Evolutionary conservation across 148 eudicot genomes (phyloP), one percentile per base, ranked within the genome.

Genomic region (Polygonum maritimum): DNA sequence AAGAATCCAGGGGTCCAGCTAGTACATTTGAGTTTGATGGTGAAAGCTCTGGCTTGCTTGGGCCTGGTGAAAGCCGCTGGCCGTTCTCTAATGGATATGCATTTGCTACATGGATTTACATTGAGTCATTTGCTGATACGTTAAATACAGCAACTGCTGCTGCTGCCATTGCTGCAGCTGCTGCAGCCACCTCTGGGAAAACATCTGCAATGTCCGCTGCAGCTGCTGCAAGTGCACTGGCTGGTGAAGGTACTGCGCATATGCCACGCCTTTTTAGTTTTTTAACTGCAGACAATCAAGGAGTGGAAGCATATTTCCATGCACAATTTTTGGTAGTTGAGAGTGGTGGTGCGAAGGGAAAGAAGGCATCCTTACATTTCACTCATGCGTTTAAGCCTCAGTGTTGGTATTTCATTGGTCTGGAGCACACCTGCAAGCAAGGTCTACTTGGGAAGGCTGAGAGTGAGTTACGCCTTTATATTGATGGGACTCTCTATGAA

Each of bases 381-480:
- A 96, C 98, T 58, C 98, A 92, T 86, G 97, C 99, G 48, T 96
- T 96, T 80, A 96, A 96, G 87, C 93, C 99, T 3, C 99, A 96
- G 73, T 88, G 97, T 80, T 96, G 99, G 99, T 96, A 96, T 80
- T 96, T 96, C 79, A 78, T 96, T 57, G 99, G 97, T 80, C 86
- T 96, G 62, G 99, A 96, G 87, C 99, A 96, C 85, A 88, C 89
- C 76, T 87, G 88, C 86, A 92, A 85, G 83, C 98, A 91, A 79
- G 95, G 93, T 58, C 74, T 96, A 73, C 90, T 96, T 80, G 99
- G 99, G 78, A 96, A 96, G 84, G 84, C 92, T 78, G 99, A 96
- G 79, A 91, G 91, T 80, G 99, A 92, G 82, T 84, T 96, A 78
- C 86, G 97, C 78, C 82, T 96, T 79, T 96, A 96, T 78, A 84